Conservation (phyloP, 2,329 filamentous ascomycete genomes). For the Shiraia sp. region DNA sequence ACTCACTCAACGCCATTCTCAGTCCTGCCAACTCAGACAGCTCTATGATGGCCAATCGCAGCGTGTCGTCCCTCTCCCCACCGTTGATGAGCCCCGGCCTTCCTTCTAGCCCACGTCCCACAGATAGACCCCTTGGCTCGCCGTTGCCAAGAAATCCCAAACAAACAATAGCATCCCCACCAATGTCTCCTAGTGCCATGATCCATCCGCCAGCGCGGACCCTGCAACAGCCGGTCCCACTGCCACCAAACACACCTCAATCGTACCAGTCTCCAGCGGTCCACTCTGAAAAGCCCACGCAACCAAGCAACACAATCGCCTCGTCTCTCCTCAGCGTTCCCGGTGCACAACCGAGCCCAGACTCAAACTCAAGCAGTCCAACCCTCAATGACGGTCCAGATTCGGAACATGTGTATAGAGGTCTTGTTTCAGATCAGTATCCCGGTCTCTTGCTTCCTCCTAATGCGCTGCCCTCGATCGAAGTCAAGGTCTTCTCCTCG, state of each 20-base stretch:
- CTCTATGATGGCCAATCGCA: constrained; percentile 46
- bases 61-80: constrained; percentile 43
- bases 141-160: constrained; percentile 62
- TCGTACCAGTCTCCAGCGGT: constrained; percentile 59
- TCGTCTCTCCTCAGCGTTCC: constrained; percentile 35
- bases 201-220: constrained; percentile 70
- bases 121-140: constrained; percentile 62
- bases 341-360: constrained; percentile 38
- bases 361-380: constrained; percentile 33
- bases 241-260: constrained; percentile 71
- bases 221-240: constrained; percentile 71
- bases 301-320: constrained; percentile 25
- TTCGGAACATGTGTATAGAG: constrained; percentile 66
- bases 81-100: constrained; percentile 66
- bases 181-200: constrained; percentile 65
- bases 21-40: constrained; percentile 52
- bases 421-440: constrained; percentile 82
- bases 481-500: constrained; percentile 87
- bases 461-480: constrained; percentile 83
- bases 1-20: constrained; percentile 51
- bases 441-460: constrained; percentile 84
- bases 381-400: constrained; percentile 37
- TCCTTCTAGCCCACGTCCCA: constrained; percentile 64
- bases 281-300: constrained; percentile 42
- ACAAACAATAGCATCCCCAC: constrained; percentile 64